Conservation (phyloP, 495 filamentous ascomycete species). For the Hypoxylon lienhwacheense region DNA sequence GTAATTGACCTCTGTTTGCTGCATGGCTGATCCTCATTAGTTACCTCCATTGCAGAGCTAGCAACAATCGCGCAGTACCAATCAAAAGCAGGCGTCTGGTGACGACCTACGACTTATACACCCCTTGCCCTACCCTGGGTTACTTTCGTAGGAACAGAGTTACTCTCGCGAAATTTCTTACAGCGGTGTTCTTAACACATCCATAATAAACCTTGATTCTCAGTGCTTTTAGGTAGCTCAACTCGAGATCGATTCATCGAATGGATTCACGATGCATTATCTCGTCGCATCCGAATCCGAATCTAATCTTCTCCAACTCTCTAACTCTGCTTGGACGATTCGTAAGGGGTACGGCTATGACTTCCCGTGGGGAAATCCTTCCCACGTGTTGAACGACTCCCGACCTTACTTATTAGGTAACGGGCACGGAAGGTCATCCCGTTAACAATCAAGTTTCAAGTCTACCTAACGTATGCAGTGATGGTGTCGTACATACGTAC, state of each 20-base stretch:
- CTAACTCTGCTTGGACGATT: background rate
- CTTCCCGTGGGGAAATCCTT: slow-evolving; percentile 18
- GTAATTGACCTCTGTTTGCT: slow-evolving; percentile 26
- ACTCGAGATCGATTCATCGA: slow-evolving; percentile 7
- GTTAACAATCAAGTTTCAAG: slow-evolving; percentile 21
- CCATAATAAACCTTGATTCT: no score
- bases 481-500: background rate
- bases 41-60: slow-evolving; percentile 6
- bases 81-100: slow-evolving; percentile 7
- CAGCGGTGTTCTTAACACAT: slow-evolving; percentile 23
- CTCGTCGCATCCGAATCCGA: no score
- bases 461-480: slow-evolving; percentile 2
- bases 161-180: slow-evolving; percentile 25
- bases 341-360: background rate
- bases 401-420: slow-evolving; percentile 28
- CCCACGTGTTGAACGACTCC: slow-evolving; percentile 27
- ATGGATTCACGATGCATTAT: slow-evolving; percentile 17
- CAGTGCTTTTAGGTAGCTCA: slow-evolving; percentile 6
- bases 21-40: slow-evolving; percentile 31
- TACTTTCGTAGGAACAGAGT: slow-evolving; percentile 15
- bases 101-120: slow-evolving; percentile 10
- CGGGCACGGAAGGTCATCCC: slow-evolving; percentile 19
- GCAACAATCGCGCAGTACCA: slow-evolving; percentile 5
- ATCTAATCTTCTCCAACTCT: no score
- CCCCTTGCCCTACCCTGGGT: slow-evolving; percentile 12